Base-by-base conservation (phyloP, 1,284 basidiomycete genomes). In the Ceratorhiza oryzae-sativae region DNA sequence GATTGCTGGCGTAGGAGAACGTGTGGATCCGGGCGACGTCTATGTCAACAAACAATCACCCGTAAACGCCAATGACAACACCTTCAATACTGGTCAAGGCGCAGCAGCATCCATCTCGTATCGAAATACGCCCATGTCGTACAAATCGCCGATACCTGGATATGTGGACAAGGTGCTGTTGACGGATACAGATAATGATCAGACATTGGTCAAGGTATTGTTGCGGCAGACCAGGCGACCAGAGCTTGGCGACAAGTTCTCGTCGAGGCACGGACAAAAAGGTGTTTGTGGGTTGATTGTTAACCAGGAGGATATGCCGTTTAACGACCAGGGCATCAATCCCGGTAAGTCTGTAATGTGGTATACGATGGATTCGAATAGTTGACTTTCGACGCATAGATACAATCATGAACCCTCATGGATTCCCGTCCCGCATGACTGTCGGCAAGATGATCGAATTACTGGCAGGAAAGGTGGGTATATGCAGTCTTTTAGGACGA, bases 391-490 rank as follows among this genome's bases (percentile, higher is more conserved):
- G 18, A 13, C 34, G 23, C 2, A 68, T 82, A 89, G 97, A 99
- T 82, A 94, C 97, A 23, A 98, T 99, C 83, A 99, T 99, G 97
- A 99, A 99, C 80, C 97, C 97, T 2, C 97, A 99, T 82, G 97
- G 97, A 78, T 99, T 99, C 86, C 97, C 97, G 1, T 97, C 95
- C 71, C 94, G 97, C 70, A 99, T 99, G 97, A 98, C 97, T 39
- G 97, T 99, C 46, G 97, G 97, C 56, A 99, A 99, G 84, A 99
- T 99, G 97, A 97, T 99, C 72, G 97, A 99, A 81, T 85, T 98
- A 27, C 83, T 99, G 23, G 92, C 95, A n/a, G 97, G 97, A 68
- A 98, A 98, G 86, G 91, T 91, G 36, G 13, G 74, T 62, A 8
- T 39, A 73, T 71, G 80, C 76, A 55, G 67, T 23, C 1, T 32